Percentiles rank a stretch among this genome's conserved stretches.
Conservation (phyloP, 768 basidiomycete species). For the Suillus hirtellus region DNA sequence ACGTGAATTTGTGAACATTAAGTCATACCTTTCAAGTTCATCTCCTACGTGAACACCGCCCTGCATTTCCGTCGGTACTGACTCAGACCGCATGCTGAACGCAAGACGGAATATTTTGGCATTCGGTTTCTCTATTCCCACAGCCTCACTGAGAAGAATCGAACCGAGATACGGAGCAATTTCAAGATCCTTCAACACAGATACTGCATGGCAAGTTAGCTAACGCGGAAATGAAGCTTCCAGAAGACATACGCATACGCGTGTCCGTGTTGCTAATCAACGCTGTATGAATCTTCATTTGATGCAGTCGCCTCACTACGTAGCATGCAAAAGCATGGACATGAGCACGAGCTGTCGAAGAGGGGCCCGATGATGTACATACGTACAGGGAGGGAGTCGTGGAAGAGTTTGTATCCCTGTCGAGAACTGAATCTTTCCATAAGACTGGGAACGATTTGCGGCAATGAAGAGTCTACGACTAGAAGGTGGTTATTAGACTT, state of each 20-base stretch:
- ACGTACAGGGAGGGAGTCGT: slow-evolving; percentile 53
- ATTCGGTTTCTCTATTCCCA: slow-evolving; percentile 69
- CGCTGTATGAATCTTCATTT: slow-evolving; percentile 50
- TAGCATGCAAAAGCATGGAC: slow-evolving; percentile 6
- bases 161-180: slow-evolving; percentile 51
- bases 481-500: slow-evolving; percentile 16
- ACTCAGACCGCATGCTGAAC: slow-evolving; percentile 22
- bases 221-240: slow-evolving; percentile 1
- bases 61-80: slow-evolving; percentile 1
- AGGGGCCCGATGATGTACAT: slow-evolving; percentile 15
- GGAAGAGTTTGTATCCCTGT: slow-evolving; percentile 66
- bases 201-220: slow-evolving; percentile 32
- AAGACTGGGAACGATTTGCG: slow-evolving; percentile 59
- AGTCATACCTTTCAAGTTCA: slow-evolving; percentile 61
- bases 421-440: slow-evolving; percentile 67
- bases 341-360: slow-evolving; percentile 10
- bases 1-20: background rate
- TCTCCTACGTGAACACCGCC: slow-evolving; percentile 77
- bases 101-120: slow-evolving; percentile 55
- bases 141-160: slow-evolving; percentile 69
- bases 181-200: slow-evolving; percentile 59
- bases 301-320: slow-evolving; percentile 47
- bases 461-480: slow-evolving; percentile 58
- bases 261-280: slow-evolving; percentile 73
- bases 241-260: slow-evolving; percentile 59